phyloP scores from a whole-genome alignment of 2,329 filamentous ascomycete genomes.

The Colletotrichum sp. region DNA sequence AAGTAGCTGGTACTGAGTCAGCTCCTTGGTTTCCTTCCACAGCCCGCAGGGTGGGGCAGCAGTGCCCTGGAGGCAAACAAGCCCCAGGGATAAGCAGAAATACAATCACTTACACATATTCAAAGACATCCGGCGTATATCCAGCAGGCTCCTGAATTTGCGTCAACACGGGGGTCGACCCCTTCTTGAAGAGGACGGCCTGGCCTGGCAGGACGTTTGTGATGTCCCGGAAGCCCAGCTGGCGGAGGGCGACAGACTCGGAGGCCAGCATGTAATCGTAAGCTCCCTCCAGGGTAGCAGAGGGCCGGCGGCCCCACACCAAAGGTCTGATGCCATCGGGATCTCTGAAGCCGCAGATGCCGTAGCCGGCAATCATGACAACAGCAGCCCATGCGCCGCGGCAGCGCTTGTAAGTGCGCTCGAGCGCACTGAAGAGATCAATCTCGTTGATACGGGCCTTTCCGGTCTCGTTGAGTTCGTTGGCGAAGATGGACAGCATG shows the following conservation, averaged over 20 bases:
- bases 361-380: conserved; percentile 82
- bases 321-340: conserved; percentile 79
- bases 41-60: neutral
- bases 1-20: conserved; percentile 75
- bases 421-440: conserved; percentile 75
- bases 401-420: conserved; percentile 58
- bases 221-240: conserved; percentile 80
- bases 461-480: conserved; percentile 79
- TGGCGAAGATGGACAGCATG: conserved; percentile 68
- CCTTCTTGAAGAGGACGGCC: conserved; percentile 85
- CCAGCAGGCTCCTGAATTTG: conserved; percentile 72
- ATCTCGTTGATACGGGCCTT: conserved; percentile 81
- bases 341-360: conserved; percentile 75
- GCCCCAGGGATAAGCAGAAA: neutral
- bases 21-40: neutral
- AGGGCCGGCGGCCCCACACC: conserved; percentile 76
- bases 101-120: conserved; percentile 34
- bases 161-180: conserved; percentile 72
- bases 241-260: conserved; percentile 82
- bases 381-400: conserved; percentile 81
- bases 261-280: conserved; percentile 92
- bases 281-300: conserved; percentile 63
- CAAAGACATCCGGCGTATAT: conserved; percentile 86
- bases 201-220: conserved; percentile 81
- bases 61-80: neutral